Evolutionary conservation across 2,329 filamentous ascomycete genomes (phyloP), one percentile per base, ranked within the genome.

Genomic region (Nemania diffusa): DNA sequence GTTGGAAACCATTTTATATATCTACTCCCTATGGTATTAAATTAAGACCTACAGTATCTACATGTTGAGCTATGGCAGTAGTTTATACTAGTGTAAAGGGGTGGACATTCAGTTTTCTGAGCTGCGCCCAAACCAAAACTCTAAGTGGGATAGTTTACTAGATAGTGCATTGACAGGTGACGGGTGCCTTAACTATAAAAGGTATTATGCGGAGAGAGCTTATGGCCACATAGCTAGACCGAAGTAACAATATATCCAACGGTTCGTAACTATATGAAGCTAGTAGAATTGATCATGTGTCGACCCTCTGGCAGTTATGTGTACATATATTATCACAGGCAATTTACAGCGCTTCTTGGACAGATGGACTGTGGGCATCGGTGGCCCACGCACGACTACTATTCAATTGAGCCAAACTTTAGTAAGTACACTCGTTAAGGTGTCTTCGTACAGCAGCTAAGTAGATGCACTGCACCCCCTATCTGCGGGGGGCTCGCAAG

Each of bases 341-440:
- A 32, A 9, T 13, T 44, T 20, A n/a, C 4, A 20, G 40, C 15
- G 40, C 40, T n/a, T 44, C 40, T 17, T n/a, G 13, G 40, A 44
- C 40, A 44, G 15, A 20, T 9, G 40, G n/a, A 44, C 3, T 4
- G 8, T 64, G 61, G 46, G 57, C 57, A 62, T n/a, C n/a, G 3
- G 13, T 57, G 37, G 37, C 51, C 51, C 51, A 61, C 17, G 46
- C 15, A 52, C 24, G 46, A 57, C 46, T 20, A 40, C 8, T 53
- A 44, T 58, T 65, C 57, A 62, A 65, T 65, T 68, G 52, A 55
- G 24, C 32, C 57, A 42, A 57, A 65, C 5, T 42, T 55, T 53
- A 56, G 32, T 52, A 51, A 24, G 9, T 9, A 24, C 46, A 26
- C 57, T 61, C 57, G 32, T 53, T 24, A 42, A 58, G n/a, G 29